These are phyloP conservation scores for Sugiyamaella lignohabitans DNA, from an alignment of 805 yeast genomes.

Conservation along the genomic window DNA sequence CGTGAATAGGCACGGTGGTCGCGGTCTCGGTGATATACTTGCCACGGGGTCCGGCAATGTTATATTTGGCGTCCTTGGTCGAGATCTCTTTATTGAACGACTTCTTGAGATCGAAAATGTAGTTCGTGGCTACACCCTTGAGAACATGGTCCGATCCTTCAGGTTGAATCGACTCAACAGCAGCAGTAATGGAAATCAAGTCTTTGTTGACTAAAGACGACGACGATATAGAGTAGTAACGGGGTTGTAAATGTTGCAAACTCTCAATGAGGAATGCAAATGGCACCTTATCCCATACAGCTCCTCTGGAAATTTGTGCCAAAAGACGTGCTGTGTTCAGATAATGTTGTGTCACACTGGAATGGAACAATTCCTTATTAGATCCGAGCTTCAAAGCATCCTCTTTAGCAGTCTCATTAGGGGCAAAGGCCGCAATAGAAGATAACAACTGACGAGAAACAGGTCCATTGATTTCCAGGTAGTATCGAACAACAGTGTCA, in stretches of 20 bases:
- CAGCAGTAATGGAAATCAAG: conserved; percentile 78
- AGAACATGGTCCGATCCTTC: conserved; percentile 37
- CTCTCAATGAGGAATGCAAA: conserved; percentile 79
- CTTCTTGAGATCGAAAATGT: conserved; percentile 64
- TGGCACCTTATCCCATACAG: conserved; percentile 71
- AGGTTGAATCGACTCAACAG: conserved; percentile 61
- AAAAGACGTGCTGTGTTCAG: conserved; percentile 74
- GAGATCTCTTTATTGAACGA: conserved; percentile 43
- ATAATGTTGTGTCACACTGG: conserved; percentile 52
- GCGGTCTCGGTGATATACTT: conserved; percentile 36
- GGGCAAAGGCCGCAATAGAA: conserved; percentile 75
- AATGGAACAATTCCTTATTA: conserved; percentile 63
- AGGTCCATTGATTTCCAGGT: conserved; percentile 86
- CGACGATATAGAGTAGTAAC: conserved; percentile 94
- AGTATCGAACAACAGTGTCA: conserved; percentile 77
- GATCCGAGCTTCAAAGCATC: conserved; percentile 48
- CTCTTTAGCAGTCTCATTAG: conserved; percentile 50
- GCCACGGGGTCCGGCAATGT: conserved; percentile 78
- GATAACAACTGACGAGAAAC: conserved; percentile 82
- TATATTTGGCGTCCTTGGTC: conserved; percentile 53
- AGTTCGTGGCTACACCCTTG: conserved; percentile 87
- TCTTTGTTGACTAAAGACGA: conserved; percentile 73
- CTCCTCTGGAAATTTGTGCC: conserved; percentile 51
- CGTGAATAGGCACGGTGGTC: conserved; percentile 74
- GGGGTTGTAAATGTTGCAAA: conserved; percentile 77